Base-by-base conservation (phyloP, 768 basidiomycete genomes). In the Leccinum pellstonianum region DNA sequence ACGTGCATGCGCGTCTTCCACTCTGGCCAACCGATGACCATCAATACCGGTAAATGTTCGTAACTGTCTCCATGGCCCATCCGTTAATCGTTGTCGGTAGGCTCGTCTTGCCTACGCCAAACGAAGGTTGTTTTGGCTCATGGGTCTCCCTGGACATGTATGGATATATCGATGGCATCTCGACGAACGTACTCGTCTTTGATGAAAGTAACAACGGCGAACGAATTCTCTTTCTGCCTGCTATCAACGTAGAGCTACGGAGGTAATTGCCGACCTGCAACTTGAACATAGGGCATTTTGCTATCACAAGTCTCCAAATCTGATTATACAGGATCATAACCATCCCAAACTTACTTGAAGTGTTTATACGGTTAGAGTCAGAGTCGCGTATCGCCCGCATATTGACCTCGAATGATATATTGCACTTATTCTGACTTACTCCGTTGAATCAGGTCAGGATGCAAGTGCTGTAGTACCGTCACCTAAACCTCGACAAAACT, bases 1-100 rank as follows among this genome's bases (percentile, higher is more conserved):
- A 8, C 2, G 25, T 46, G 8, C 55, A 29, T 21, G 9, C 41
- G 10, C 64, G 68, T 27, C 41, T 69, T 9, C 62, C 62, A 4
- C 62, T 68, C 43, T 80, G 79, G 80, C 66, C 69, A 6, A 78
- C 77, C 3, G 75, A 74, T 9, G 68, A 77, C 41, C 67, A 75
- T 31, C 75, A 80, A 61, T 80, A 80, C 62, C 73, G 77, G 75
- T 74, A 46, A 47, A 60, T 55, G 4, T 5, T 19, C 5, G 2
- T 51, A 3, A 12, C 35, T 35, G 4, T 33, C 4, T 50, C 54
- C 1, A 15, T 17, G 12, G 4, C 31, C 2, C 21, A n/a, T 41
- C 5, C 1, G 27, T 37, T 54, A 6, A 58, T 43, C 47, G 2
- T 19, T 23, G 23, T 48, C 14, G 47, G 12, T 54, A 71, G 69